Percentiles rank a stretch among this genome's conserved stretches.
These are phyloP conservation scores for Xylariales sp. DNA, from an alignment of 2,329 filamentous ascomycete genomes.

Conservation along the genomic window DNA sequence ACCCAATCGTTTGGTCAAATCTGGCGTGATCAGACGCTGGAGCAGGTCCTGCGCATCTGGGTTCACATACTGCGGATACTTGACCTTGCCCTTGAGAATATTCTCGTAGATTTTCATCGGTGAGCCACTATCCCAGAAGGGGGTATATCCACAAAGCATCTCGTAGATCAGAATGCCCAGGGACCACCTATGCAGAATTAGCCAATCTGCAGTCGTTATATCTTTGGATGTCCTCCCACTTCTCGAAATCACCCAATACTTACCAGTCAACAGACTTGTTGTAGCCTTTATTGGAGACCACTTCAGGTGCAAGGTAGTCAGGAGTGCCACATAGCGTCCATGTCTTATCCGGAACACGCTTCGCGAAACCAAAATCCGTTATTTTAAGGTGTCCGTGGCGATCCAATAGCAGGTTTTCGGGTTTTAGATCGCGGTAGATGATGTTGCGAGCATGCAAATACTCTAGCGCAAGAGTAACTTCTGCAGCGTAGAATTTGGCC, in stretches of 20 bases:
- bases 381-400: conserved; percentile 94
- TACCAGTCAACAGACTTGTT: conserved; percentile 99
- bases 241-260: conserved; percentile 30
- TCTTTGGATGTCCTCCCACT: not conserved
- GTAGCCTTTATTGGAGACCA: conserved; percentile 98
- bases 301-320: conserved; percentile 94
- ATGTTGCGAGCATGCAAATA: conserved; percentile 94
- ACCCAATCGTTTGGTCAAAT: conserved; percentile 90
- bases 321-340: conserved; percentile 98
- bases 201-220: not conserved
- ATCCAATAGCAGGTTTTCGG: conserved; percentile 88
- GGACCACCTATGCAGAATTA: conserved; percentile 70
- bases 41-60: conserved; percentile 90
- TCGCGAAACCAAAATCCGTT: conserved; percentile 97
- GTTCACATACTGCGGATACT: conserved; percentile 95
- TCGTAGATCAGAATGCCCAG: conserved; percentile 97
- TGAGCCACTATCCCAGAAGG: conserved; percentile 97
- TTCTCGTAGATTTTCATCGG: conserved; percentile 99
- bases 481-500: conserved; percentile 97
- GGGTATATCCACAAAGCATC: conserved; percentile 98
- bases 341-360: conserved; percentile 96
- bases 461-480: conserved; percentile 91
- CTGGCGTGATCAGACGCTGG: conserved; percentile 86
- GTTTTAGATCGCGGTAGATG: conserved; percentile 96
- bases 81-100: conserved; percentile 91